Conservation (phyloP, 192 early-diverging fungal genomes). For the Lunasporangiospora selenospora region DNA sequence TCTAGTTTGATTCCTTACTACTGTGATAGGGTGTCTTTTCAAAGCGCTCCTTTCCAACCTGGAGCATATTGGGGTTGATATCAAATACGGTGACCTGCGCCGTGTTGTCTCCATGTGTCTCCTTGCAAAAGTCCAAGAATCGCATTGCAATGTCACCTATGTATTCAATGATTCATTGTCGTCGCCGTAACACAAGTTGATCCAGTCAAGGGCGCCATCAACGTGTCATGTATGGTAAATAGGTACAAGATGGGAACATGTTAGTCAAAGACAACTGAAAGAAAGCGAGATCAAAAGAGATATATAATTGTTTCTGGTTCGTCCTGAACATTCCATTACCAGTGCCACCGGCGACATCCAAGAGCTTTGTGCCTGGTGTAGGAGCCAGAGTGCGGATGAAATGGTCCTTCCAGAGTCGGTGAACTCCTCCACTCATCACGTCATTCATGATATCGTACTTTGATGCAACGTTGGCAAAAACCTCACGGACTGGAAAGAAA, state of each 20-base stretch:
- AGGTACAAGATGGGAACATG: no score
- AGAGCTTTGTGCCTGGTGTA: slow-evolving; percentile 75
- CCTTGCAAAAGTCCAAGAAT: slow-evolving; percentile 86
- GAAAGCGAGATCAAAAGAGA: no score
- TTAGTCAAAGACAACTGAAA: no score
- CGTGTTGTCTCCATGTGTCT: slow-evolving; percentile 64
- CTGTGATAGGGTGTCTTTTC: slow-evolving; percentile 55
- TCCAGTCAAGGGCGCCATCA: no score
- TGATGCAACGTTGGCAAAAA: slow-evolving; percentile 94
- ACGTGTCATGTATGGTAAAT: no score
- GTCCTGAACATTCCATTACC: slow-evolving; percentile 55
- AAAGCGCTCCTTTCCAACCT: slow-evolving; percentile 84
- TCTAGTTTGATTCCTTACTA: no score
- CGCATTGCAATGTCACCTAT: slow-evolving; percentile 94
- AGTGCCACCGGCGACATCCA: slow-evolving; percentile 98
- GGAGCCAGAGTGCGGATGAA: slow-evolving; percentile 88
- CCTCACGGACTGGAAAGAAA: slow-evolving; percentile 73
- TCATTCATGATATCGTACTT: slow-evolving; percentile 99
- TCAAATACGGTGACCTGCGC: slow-evolving; percentile 90
- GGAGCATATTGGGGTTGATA: slow-evolving; percentile 97
- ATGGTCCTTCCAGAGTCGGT: slow-evolving; percentile 97
- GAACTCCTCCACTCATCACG: slow-evolving; percentile 92
- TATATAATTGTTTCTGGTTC: no score
- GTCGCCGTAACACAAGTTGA: no score
- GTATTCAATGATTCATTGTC: not conserved